phyloP scores from a whole-genome alignment of 768 basidiomycete species.

The Galerina sulciceps region DNA sequence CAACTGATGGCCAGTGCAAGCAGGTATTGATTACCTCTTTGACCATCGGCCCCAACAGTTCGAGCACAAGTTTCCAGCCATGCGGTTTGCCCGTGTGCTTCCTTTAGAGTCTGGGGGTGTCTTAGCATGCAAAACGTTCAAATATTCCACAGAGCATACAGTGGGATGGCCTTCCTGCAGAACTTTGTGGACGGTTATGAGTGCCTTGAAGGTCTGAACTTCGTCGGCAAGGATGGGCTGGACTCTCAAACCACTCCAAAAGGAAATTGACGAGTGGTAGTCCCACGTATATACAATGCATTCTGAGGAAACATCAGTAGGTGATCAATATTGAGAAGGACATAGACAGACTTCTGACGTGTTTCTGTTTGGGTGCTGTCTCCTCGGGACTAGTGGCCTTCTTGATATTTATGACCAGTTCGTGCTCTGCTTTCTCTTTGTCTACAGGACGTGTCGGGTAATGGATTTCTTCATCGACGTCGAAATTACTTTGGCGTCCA shows the following conservation, averaged over 20 bases:
- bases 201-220: constrained; percentile 96
- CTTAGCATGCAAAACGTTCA: constrained; percentile 5
- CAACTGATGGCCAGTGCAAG: background rate
- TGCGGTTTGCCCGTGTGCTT: constrained; percentile 94
- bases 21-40: constrained; percentile 60
- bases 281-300: constrained; percentile 99
- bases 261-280: constrained; percentile 95
- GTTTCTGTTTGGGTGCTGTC: constrained; percentile 98
- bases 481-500: constrained; percentile 51
- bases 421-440: constrained; percentile 96
- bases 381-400: constrained; percentile 97
- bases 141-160: constrained; percentile 46
- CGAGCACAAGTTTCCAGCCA: constrained; percentile 98
- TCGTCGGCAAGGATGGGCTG: constrained; percentile 98
- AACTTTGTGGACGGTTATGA: constrained; percentile 97
- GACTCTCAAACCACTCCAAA: constrained; percentile 96
- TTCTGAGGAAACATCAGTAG: constrained; percentile 53
- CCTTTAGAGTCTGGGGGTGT: constrained; percentile 83
- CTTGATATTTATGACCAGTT: constrained; percentile 94
- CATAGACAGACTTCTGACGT: constrained; percentile 81
- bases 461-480: constrained; percentile 84
- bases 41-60: constrained; percentile 78
- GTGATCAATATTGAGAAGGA: background rate
- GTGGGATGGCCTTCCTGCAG: constrained; percentile 96
- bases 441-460: constrained; percentile 98